Evolutionary conservation across 2,329 filamentous ascomycete genomes (phyloP).

Genomic region (Colletotrichum cereale): DNA sequence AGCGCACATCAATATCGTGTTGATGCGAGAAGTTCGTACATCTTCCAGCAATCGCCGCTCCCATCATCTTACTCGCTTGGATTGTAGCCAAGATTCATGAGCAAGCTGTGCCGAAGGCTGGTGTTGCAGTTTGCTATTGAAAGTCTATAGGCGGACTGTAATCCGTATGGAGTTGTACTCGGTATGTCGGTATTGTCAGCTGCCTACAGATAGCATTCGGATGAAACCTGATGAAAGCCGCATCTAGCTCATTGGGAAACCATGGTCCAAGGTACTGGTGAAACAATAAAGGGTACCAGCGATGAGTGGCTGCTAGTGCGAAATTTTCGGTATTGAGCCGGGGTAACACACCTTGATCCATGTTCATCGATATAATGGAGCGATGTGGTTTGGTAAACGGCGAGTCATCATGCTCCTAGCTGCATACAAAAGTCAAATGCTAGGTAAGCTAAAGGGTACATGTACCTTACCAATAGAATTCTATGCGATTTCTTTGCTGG

Average conservation of each 20-base stretch:
- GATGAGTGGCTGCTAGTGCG: not conserved
- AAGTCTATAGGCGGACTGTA: not conserved
- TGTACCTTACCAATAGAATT: not conserved
- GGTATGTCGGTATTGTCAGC: not conserved
- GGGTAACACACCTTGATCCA: not conserved
- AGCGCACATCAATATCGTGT: not conserved
- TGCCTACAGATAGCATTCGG: not conserved
- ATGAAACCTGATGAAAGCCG: no score
- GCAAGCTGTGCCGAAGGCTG: not conserved
- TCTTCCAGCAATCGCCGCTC: not conserved
- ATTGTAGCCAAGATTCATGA: not conserved
- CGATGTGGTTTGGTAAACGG: not conserved
- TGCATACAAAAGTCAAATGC: not conserved
- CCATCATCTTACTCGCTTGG: no score
- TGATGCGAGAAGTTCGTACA: not conserved
- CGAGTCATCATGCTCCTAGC: not conserved
- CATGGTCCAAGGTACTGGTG: not conserved
- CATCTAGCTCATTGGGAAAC: not conserved
- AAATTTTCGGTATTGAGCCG: not conserved
- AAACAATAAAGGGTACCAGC: not conserved
- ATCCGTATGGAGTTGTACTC: not conserved
- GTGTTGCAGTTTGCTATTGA: not conserved
- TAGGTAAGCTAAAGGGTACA: no score
- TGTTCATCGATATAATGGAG: not conserved
- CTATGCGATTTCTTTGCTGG: not conserved